Conservation (phyloP, 257 asterid species). For the Scutellaria barbata region DNA sequence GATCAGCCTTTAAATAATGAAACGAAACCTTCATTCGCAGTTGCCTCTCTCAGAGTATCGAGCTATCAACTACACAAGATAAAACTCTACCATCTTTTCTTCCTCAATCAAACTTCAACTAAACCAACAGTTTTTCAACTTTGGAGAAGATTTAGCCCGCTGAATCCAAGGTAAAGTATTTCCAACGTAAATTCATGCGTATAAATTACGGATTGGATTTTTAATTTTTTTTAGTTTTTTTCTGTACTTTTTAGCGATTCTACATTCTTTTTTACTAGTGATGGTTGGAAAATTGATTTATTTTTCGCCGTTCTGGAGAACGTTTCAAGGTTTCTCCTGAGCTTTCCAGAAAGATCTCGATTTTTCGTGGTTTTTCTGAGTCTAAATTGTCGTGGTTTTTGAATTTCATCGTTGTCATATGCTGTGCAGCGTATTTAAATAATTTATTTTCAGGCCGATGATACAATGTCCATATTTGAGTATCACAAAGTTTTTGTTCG, state of each 20-base stretch:
- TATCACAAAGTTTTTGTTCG: not conserved
- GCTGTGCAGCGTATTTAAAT: not conserved
- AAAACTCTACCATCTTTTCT: slow-evolving; percentile 11
- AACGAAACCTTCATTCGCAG: slow-evolving; percentile 11
- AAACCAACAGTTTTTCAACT: not conserved
- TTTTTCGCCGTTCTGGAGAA: not conserved
- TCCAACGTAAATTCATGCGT: slow-evolving; percentile 21
- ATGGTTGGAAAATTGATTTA: not conserved
- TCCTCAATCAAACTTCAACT: not conserved
- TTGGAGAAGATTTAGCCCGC: not conserved
- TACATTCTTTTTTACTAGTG: not conserved
- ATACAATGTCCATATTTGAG: not conserved
- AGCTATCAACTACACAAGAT: not conserved
- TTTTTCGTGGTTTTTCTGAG: not conserved
- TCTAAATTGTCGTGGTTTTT: not conserved
- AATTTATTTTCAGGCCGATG: not conserved
- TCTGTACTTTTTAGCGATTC: not conserved
- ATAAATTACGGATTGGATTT: not conserved
- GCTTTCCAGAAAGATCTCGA: not conserved
- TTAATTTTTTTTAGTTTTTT: not conserved
- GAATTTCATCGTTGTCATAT: not conserved
- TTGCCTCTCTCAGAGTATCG: slow-evolving; percentile 15
- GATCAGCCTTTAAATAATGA: slow-evolving; percentile 28
- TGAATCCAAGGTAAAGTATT: slow-evolving; percentile 28
- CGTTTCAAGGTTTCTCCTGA: not conserved